Evolutionary conservation across 73 alveolate species (phyloP).

Genomic region (Uronychia setigera): DNA sequence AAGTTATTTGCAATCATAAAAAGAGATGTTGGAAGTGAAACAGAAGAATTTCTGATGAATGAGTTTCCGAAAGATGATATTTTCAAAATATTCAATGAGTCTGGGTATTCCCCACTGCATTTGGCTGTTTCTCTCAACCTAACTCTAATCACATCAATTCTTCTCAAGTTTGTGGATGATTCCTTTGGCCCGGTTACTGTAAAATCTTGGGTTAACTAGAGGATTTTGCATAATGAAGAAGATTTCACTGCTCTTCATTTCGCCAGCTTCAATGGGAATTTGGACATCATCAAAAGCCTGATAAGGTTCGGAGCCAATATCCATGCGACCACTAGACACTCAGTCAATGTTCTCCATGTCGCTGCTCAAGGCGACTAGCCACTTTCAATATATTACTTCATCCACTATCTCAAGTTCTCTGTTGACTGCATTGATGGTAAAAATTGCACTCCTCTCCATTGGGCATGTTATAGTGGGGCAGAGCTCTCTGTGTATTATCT

Average conservation of each 20-base stretch:
- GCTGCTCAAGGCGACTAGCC: conserved; percentile 68
- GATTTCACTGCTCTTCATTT: conserved; percentile 41
- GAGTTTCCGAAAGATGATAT: conserved; percentile 4
- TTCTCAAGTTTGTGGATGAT: background rate
- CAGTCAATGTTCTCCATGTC: conserved; percentile 38
- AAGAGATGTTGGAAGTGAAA: background rate
- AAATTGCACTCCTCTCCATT: conserved; percentile 61
- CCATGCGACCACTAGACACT: background rate
- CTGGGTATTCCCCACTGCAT: conserved; percentile 36
- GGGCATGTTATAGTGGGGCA: conserved; percentile 50
- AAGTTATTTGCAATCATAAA: background rate
- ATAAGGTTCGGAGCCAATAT: conserved; percentile 28
- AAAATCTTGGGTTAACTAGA: conserved; percentile 54
- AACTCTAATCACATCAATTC: background rate
- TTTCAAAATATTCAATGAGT: conserved; percentile 11
- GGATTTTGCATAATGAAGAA: conserved; percentile 23
- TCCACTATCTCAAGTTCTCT: background rate
- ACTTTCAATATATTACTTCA: conserved; percentile 18
- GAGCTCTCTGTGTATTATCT: conserved; percentile 58
- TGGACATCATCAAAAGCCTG: conserved; percentile 13
- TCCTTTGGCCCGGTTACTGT: background rate
- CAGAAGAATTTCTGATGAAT: background rate
- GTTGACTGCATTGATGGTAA: conserved; percentile 24
- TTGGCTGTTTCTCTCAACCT: conserved; percentile 17
- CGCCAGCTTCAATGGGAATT: conserved; percentile 43